These are phyloP conservation scores for Mortierella sp. DNA, from an alignment of 371 early-diverging fungal genomes.

Conservation along the genomic window DNA sequence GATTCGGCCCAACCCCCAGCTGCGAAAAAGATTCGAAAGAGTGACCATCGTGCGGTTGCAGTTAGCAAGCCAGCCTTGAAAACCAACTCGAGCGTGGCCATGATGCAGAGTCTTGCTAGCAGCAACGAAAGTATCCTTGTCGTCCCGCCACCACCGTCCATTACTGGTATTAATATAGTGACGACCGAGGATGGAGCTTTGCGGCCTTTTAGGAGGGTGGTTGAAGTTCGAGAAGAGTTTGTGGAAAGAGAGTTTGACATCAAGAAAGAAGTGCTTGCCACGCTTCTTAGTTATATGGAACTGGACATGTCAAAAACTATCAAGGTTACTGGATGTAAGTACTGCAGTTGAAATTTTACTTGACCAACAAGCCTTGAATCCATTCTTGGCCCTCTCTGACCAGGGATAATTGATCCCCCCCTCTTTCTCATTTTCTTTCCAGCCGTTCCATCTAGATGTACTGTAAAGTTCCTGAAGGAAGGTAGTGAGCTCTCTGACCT, in stretches of 20 bases:
- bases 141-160: constrained; percentile 20
- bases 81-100: constrained; percentile 23
- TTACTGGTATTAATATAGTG: background rate
- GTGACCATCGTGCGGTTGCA: constrained; percentile 13
- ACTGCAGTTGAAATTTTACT: background rate
- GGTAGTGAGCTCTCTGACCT: constrained; percentile 20
- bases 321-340: constrained; percentile 30
- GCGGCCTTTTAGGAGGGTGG: constrained; percentile 11
- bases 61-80: constrained; percentile 17
- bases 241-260: constrained; percentile 44
- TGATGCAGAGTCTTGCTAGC: constrained; percentile 15
- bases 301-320: constrained; percentile 35
- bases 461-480: constrained; percentile 34
- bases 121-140: constrained; percentile 28
- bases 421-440: background rate
- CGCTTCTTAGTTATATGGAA: constrained; percentile 43
- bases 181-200: background rate
- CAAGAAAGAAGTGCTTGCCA: constrained; percentile 49
- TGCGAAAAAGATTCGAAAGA: constrained; percentile 35
- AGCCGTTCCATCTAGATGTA: constrained; percentile 42
- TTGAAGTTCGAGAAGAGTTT: constrained; percentile 36
- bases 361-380: too few relatives aligned
- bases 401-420: background rate
- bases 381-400: background rate
- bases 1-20: background rate